A percentile compares a stretch with the other conserved stretches of the same genome.
Evolutionary conservation across 805 yeast genomes (phyloP).

Genomic region (Monosporozyma servazzii): DNA sequence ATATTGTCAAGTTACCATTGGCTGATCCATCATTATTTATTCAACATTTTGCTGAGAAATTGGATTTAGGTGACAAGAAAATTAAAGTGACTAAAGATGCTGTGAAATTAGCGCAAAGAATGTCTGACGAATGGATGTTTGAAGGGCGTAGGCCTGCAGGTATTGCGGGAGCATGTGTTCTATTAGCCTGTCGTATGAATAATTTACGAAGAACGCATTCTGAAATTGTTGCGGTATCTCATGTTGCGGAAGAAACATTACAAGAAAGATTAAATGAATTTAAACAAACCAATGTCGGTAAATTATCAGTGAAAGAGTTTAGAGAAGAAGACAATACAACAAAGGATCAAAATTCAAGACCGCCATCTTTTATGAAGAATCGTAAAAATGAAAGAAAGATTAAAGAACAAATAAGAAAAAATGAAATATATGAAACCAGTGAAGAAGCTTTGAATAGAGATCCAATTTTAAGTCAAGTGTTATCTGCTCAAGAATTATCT

Average conservation of each 20-base stretch:
- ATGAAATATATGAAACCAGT: constrained; percentile 25
- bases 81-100: constrained; percentile 83
- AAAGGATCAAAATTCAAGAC: constrained; percentile 38
- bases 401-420: constrained; percentile 27
- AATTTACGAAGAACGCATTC: constrained; percentile 84
- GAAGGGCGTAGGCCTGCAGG: constrained; percentile 99
- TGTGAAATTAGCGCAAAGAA: constrained; percentile 71
- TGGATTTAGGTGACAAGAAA: constrained; percentile 68
- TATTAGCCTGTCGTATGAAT: constrained; percentile 95
- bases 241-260: constrained; percentile 87
- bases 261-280: constrained; percentile 88
- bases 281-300: constrained; percentile 64
- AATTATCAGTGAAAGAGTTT: constrained; percentile 63
- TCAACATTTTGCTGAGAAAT: constrained; percentile 83
- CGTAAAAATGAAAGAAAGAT: constrained; percentile 41
- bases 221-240: constrained; percentile 91
- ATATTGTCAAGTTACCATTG: constrained; percentile 67
- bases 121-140: constrained; percentile 92
- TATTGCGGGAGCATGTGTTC: constrained; percentile 90
- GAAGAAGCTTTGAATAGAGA: constrained; percentile 35
- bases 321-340: constrained; percentile 33
- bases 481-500: constrained; percentile 37
- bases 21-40: constrained; percentile 93
- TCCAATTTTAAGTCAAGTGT: constrained; percentile 36
- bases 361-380: constrained; percentile 73